Evolutionary conservation across 2,329 filamentous ascomycete genomes (phyloP).

Genomic region (Diaporthe citrichinensis): DNA sequence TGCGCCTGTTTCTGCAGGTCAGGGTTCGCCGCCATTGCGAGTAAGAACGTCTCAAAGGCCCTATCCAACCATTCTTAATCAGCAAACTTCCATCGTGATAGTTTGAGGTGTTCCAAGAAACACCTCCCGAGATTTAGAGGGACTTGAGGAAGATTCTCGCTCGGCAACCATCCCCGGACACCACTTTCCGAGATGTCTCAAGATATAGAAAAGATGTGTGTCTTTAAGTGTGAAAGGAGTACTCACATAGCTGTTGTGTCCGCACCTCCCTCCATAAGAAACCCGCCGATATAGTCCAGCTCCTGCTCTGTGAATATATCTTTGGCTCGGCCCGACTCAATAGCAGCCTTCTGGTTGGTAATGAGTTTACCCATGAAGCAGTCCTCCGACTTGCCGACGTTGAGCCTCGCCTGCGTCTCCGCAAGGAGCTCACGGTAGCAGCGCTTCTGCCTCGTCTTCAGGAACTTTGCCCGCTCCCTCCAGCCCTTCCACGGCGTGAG

Average conservation of each 20-base stretch:
- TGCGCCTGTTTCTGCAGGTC: slow-evolving; percentile 41
- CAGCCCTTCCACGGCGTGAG: slow-evolving; percentile 45
- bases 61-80: not conserved
- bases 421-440: slow-evolving; percentile 43
- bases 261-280: slow-evolving; percentile 43
- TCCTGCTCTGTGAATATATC: slow-evolving; percentile 38
- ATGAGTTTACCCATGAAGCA: slow-evolving; percentile 42
- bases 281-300: slow-evolving; percentile 41
- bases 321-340: slow-evolving; percentile 30
- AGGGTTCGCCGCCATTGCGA: slow-evolving; percentile 41
- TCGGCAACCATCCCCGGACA: too few species aligned
- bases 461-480: slow-evolving; percentile 33
- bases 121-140: not conserved
- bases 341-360: not conserved
- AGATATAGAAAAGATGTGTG: not conserved
- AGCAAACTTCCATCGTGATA: too few species aligned
- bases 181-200: too few species aligned
- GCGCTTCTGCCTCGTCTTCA: slow-evolving; percentile 40
- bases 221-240: not conserved
- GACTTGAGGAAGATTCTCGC: not conserved
- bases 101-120: not conserved
- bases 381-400: slow-evolving; percentile 33
- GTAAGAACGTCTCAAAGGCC: slow-evolving; percentile 40
- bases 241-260: slow-evolving; percentile 41
- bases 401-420: slow-evolving; percentile 38